A percentile compares a stretch with the other conserved stretches of the same genome.
Conservation (phyloP, 495 filamentous ascomycete species). For the Aspergillus biplanus region DNA sequence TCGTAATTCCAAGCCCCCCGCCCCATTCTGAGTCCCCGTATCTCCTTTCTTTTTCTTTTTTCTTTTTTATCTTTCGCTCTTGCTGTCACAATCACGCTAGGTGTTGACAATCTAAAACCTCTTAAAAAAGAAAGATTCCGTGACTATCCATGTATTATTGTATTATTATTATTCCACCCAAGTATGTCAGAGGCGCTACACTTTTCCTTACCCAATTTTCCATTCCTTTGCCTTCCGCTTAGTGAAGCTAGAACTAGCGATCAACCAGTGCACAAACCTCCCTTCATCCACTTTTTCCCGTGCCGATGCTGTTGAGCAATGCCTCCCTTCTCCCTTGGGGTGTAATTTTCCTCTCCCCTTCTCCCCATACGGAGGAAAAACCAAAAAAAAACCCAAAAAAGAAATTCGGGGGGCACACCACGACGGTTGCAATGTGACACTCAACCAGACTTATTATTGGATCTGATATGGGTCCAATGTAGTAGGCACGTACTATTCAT, state of each 20-base stretch:
- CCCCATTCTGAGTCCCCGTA: background rate
- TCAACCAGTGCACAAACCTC: constrained; percentile 41
- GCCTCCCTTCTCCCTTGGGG: constrained; percentile 28
- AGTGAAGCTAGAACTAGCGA: constrained; percentile 34
- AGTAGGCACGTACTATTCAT: constrained; percentile 24
- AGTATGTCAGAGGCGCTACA: constrained; percentile 11
- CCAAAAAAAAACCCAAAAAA: constrained; percentile 14
- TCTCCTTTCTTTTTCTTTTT: constrained; percentile 14
- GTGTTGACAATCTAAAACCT: constrained; percentile 3
- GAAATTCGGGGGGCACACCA: constrained; percentile 28
- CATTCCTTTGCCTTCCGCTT: constrained; percentile 38
- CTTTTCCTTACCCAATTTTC: constrained; percentile 24
- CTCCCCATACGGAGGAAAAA: constrained; percentile 16
- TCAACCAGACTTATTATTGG: constrained; percentile 45
- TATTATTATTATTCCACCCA: constrained; percentile 16
- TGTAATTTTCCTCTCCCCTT: constrained; percentile 15
- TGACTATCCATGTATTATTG: constrained; percentile 5
- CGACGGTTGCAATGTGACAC: constrained; percentile 44
- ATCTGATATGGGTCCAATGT: constrained; percentile 44
- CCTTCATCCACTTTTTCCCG: constrained; percentile 26
- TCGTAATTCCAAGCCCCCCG: constrained; percentile 15
- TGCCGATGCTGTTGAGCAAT: constrained; percentile 32
- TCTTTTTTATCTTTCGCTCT: background rate
- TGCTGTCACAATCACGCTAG: background rate
- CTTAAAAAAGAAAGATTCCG: constrained; percentile 13